phyloP scores from a whole-genome alignment of 2,329 filamentous ascomycete species.

The Aspergillus luchuensis region DNA sequence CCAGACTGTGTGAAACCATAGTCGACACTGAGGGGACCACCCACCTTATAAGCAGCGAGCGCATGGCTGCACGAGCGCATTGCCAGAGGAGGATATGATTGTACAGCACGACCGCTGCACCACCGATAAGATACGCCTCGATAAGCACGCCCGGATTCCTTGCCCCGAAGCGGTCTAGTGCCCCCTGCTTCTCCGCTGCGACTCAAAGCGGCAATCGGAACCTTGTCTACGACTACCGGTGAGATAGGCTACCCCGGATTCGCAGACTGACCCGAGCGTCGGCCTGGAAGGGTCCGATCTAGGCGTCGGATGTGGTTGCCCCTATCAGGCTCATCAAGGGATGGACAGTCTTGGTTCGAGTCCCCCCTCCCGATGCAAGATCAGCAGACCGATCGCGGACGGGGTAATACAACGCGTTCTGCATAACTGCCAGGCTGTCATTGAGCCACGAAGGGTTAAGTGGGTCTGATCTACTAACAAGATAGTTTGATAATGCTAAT shows the following conservation, averaged over 20 bases:
- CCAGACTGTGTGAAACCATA: background rate
- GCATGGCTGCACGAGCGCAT: background rate
- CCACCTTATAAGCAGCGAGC: background rate
- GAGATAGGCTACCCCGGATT: background rate
- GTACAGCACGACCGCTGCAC: background rate
- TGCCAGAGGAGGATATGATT: background rate
- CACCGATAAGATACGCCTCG: background rate
- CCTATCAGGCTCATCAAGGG: background rate
- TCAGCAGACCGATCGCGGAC: background rate
- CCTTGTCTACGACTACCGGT: background rate
- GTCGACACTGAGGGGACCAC: background rate
- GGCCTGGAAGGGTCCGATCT: background rate
- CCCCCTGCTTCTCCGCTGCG: background rate
- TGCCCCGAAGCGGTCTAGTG: background rate
- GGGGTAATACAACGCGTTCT: slow-evolving; percentile 1
- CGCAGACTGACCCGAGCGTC: background rate
- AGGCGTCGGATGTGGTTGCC: background rate
- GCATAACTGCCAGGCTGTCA: background rate
- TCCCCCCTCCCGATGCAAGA: background rate
- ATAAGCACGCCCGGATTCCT: slow-evolving; percentile 3
- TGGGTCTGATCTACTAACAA: background rate
- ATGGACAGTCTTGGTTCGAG: background rate
- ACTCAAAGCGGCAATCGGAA: background rate
- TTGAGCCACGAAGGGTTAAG: background rate
- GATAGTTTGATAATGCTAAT: background rate